Base-by-base conservation (phyloP, 495 filamentous ascomycete genomes). In the Annulohypoxylon maeteangense region DNA sequence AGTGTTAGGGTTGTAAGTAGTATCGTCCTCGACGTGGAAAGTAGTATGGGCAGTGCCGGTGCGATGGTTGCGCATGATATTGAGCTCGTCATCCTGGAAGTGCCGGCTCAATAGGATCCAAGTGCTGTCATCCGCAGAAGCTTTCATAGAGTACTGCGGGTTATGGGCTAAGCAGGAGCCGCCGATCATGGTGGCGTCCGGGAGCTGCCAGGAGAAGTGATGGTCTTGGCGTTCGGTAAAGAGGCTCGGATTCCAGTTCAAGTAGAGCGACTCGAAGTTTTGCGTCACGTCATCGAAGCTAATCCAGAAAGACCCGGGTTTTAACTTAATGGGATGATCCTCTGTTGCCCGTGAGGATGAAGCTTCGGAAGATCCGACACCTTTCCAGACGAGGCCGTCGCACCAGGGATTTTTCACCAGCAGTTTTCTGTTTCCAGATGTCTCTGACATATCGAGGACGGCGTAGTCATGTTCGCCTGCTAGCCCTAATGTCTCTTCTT, bases 351-450 rank as follows among this genome's bases (percentile, higher is more conserved):
- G 59, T 6, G 56, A 36, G 6, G 62, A 63, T 14, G 62, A 71
- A 50, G 18, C 23, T 11, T 73, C 70, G 25, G 67, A 74, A 14
- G 71, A 78, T 12, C 71, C 71, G 56, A 75, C 69, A 4, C 75
- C 75, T 65, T 70, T 89, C 91, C 91, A 94, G 3, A 87, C 83
- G 25, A 87, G 85, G 34, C 91, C 92, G 57, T 95, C 90, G 55
- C 90, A 91, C 96, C 96, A 98, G 7, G 96, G 96, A 75, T 99
- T 98, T 75, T 99, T 98, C 68, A 99, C 84, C 0, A 98, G 85
- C 29, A 98, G 81, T 38, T 89, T 84, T 22, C 89, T 85, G 62
- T 87, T 85, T 16, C 87, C 84, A 87, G 27, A 42, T 82, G 44
- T 87, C 78, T 69, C 90, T 62, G 88, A 89, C 83, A 98, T 82